A percentile compares a stretch with the other conserved stretches of the same genome.
These are phyloP conservation scores for Malania oleifera DNA, from an alignment of 164 flowering plant genomes.

Conservation along the genomic window DNA sequence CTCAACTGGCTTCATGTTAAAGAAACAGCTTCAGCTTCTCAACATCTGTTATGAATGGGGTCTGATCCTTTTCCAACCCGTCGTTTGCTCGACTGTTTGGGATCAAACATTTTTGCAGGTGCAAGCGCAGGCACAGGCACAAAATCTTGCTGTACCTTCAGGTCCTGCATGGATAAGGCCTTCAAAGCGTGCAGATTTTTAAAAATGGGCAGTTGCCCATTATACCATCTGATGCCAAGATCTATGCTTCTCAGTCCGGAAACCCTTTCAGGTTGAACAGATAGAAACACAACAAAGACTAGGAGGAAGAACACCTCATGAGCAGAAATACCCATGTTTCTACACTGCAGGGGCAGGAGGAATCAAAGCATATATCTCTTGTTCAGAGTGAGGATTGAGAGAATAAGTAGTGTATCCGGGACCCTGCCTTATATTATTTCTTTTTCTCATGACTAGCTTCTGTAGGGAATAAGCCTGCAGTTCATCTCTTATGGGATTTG, in stretches of 20 bases:
- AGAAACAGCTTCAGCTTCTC: conserved; percentile 17
- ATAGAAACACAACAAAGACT: conserved; percentile 38
- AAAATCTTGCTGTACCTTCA: conserved; percentile 22
- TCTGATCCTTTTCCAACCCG: conserved; percentile 64
- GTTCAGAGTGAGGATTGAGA: conserved; percentile 12
- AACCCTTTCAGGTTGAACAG: conserved; percentile 36
- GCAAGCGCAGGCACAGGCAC: conserved; percentile 52
- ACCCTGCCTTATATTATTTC: conserved; percentile 4
- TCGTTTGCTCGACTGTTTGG: conserved; percentile 57
- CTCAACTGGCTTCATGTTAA: neutral
- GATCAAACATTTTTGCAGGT: conserved; percentile 41
- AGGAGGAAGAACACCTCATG: conserved; percentile 34
- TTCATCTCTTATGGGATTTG: conserved; percentile 33
- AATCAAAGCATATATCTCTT: conserved; percentile 16
- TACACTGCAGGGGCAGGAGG: conserved; percentile 9
- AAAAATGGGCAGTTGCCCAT: conserved; percentile 7
- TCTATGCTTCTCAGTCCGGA: conserved; percentile 45
- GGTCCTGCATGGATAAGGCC: conserved; percentile 19
- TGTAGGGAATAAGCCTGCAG: conserved; percentile 26
- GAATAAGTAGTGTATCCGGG: conserved; percentile 20
- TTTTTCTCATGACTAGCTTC: conserved; percentile 21
- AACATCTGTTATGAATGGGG: conserved; percentile 77
- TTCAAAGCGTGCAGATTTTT: conserved; percentile 18
- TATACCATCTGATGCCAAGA: conserved; percentile 41
- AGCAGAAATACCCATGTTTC: conserved; percentile 38